These are phyloP conservation scores for Vitis hybrid DNA, from an alignment of 177 flowering plant genomes.

Conservation along the genomic window DNA sequence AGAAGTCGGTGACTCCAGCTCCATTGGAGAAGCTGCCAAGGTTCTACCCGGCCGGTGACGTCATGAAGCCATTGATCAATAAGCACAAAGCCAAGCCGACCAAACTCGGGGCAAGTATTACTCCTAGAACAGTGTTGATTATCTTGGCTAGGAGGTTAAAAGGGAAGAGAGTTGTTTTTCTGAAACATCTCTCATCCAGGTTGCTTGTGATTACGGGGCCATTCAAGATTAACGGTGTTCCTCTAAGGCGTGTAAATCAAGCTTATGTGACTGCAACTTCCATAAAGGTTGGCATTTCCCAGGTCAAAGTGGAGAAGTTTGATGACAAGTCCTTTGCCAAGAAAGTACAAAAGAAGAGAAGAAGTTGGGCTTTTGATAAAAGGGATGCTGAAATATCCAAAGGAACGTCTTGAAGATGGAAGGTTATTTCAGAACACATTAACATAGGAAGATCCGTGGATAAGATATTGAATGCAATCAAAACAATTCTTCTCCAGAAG, in stretches of 20 bases:
- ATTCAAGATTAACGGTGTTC: constrained; percentile 85
- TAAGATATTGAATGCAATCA: no score
- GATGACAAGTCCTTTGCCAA: constrained; percentile 79
- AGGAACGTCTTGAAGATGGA: no score
- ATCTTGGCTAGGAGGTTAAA: constrained; percentile 65
- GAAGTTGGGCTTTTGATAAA: no score
- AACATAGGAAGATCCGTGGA: no score
- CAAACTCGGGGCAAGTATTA: constrained; percentile 73
- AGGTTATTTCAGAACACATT: no score
- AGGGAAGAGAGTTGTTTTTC: constrained; percentile 82
- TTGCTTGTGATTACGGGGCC: constrained; percentile 77
- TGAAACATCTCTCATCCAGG: constrained; percentile 70
- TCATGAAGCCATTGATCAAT: constrained; percentile 65
- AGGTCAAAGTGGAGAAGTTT: constrained; percentile 61
- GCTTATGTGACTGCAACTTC: constrained; percentile 81
- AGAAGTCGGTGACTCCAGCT: constrained; percentile 27
- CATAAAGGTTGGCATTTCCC: constrained; percentile 78
- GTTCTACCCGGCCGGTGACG: constrained; percentile 84
- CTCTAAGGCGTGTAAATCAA: constrained; percentile 78
- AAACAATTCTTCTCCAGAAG: no score
- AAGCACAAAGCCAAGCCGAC: constrained; percentile 65
- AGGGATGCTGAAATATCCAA: no score
- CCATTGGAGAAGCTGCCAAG: constrained; percentile 54
- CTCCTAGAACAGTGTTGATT: constrained; percentile 71
- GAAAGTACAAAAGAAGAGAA: constrained; percentile 57